A percentile compares a stretch with the other conserved stretches of the same genome.
phyloP scores from a whole-genome alignment of 768 basidiomycete genomes.

The Pilatotrama ljubarskyi region DNA sequence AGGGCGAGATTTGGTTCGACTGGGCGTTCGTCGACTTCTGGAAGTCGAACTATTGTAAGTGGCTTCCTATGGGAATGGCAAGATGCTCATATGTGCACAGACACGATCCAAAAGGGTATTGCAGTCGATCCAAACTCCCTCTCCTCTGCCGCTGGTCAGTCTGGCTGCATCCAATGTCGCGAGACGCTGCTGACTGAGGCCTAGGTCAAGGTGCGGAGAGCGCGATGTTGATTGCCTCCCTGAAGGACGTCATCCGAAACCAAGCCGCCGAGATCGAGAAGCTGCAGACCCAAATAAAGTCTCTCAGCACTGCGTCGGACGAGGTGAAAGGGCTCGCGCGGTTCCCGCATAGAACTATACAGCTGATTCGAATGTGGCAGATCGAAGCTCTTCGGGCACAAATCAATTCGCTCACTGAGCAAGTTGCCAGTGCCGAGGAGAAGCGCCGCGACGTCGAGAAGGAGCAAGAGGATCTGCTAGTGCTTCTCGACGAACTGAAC shows the following conservation, averaged over 20 bases:
- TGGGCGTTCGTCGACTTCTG: slow-evolving; percentile 98
- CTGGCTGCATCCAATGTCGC: not conserved
- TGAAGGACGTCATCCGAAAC: slow-evolving; percentile 79
- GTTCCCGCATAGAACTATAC: not conserved
- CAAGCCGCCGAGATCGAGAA: slow-evolving; percentile 80
- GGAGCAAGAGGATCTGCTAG: slow-evolving; percentile 94
- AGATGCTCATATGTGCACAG: slow-evolving; percentile 35
- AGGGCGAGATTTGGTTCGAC: slow-evolving; percentile 95
- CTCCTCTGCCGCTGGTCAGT: slow-evolving; percentile 59
- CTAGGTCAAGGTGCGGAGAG: slow-evolving; percentile 62
- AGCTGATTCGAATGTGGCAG: slow-evolving; percentile 31
- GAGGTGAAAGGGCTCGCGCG: slow-evolving; percentile 28
- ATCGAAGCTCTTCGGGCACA: slow-evolving; percentile 46
- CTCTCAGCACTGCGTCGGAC: slow-evolving; percentile 35
- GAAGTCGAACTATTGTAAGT: slow-evolving; percentile 95
- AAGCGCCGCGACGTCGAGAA: slow-evolving; percentile 85
- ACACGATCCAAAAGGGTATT: slow-evolving; percentile 75
- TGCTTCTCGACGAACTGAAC: slow-evolving; percentile 89
- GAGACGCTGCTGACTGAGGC: not conserved
- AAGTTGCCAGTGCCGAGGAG: slow-evolving; percentile 54
- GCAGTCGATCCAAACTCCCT: slow-evolving; percentile 66
- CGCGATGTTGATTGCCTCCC: slow-evolving; percentile 76
- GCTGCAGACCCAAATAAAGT: slow-evolving; percentile 62
- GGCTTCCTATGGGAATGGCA: not conserved
- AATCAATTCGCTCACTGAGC: slow-evolving; percentile 45